These are phyloP conservation scores for Rhexocercosporidium sp. DNA, from an alignment of 2,329 filamentous ascomycete species.

Conservation along the genomic window DNA sequence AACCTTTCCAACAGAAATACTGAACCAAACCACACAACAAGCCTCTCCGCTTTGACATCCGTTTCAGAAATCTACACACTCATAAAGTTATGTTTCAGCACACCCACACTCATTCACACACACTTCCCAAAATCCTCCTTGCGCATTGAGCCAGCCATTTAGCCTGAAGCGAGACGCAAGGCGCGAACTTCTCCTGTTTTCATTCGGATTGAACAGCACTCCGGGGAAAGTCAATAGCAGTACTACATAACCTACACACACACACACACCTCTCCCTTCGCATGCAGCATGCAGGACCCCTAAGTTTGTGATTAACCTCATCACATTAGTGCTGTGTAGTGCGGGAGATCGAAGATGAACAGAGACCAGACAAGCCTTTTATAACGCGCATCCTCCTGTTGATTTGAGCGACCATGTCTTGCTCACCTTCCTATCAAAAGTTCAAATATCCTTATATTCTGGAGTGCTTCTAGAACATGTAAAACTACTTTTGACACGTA, in stretches of 20 bases:
- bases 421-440: background rate
- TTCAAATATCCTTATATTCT: no score
- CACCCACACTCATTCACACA: no score
- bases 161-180: slow-evolving; percentile 5
- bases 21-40: no score
- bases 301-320: no score
- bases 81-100: background rate
- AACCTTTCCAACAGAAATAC: no score
- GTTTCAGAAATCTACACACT: background rate
- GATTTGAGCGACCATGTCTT: background rate
- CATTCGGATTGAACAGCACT: background rate
- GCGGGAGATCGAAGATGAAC: background rate
- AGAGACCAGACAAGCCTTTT: background rate
- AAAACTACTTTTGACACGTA: no score
- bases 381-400: slow-evolving; percentile 1
- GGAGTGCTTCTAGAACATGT: no score
- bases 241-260: no score
- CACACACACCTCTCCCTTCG: background rate
- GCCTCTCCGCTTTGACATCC: background rate
- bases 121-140: background rate
- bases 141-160: background rate
- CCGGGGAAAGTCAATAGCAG: background rate
- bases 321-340: background rate
- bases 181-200: background rate
- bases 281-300: background rate